These are phyloP conservation scores for Byssoonygena ceratinophila DNA, from an alignment of 2,329 filamentous ascomycete genomes.

Conservation along the genomic window DNA sequence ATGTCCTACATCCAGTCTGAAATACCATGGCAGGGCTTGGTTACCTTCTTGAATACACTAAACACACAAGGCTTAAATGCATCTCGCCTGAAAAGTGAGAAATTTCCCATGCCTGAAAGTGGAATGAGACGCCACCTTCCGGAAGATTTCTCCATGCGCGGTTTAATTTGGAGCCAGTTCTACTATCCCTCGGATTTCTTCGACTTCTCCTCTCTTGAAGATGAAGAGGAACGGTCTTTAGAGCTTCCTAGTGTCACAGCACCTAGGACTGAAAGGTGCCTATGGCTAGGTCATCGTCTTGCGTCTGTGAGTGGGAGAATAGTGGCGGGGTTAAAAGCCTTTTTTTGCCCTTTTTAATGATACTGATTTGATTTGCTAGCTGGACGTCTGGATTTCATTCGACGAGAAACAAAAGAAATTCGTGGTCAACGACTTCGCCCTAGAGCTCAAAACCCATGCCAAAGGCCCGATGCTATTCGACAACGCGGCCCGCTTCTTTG, in stretches of 20 bases:
- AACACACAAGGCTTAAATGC: conserved; percentile 31
- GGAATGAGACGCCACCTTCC: conserved; percentile 40
- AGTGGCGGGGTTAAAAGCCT: not conserved
- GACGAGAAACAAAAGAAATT: conserved; percentile 25
- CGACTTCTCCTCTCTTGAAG: conserved; percentile 32
- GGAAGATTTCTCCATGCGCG: conserved; percentile 50
- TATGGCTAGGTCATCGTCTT: conserved; percentile 40
- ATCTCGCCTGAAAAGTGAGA: conserved; percentile 27
- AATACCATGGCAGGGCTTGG: conserved; percentile 44
- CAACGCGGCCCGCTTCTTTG: conserved; percentile 2
- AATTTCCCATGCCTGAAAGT: conserved; percentile 37
- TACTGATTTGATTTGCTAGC: conserved; percentile 19
- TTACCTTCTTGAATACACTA: conserved; percentile 45
- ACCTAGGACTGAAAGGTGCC: conserved; percentile 42
- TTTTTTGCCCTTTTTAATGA: not conserved
- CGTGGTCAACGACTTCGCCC: conserved; percentile 25
- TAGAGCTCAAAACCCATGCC: conserved; percentile 10
- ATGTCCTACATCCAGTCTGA: conserved; percentile 34
- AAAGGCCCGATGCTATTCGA: conserved; percentile 3
- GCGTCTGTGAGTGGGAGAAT: conserved; percentile 31
- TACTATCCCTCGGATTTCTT: conserved; percentile 46
- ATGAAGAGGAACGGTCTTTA: conserved; percentile 46
- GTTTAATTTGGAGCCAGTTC: conserved; percentile 43
- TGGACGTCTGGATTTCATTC: conserved; percentile 35
- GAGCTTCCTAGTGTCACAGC: conserved; percentile 42